Conservation (phyloP, 805 yeast genomes). For the fission yeast (Schizosaccharomyces pombe) region DNA sequence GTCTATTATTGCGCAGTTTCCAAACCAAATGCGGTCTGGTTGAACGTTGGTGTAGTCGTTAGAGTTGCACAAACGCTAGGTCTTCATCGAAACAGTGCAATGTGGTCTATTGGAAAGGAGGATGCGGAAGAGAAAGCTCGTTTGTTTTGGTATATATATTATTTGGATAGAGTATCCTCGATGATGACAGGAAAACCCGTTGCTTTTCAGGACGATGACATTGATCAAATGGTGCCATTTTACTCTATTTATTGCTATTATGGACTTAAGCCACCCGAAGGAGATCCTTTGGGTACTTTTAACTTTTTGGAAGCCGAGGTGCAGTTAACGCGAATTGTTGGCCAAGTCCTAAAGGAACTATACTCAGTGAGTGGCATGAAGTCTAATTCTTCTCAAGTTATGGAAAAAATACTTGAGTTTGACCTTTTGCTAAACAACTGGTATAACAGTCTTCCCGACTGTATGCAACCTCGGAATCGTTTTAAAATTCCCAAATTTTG, state of each 20-base stretch:
- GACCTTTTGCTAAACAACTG: background rate
- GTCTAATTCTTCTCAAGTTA: background rate
- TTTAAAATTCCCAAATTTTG: background rate
- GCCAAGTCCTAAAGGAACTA: background rate
- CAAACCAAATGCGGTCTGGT: slow-evolving; percentile 7
- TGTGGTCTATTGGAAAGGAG: slow-evolving; percentile 6
- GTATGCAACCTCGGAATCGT: background rate
- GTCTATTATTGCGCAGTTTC: slow-evolving; percentile 8
- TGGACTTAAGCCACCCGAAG: background rate
- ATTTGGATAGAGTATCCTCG: slow-evolving; percentile 9
- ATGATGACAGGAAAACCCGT: slow-evolving; percentile 11
- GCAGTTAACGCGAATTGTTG: background rate
- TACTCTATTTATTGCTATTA: background rate
- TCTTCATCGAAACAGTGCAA: slow-evolving; percentile 7
- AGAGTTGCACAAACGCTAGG: slow-evolving; percentile 11
- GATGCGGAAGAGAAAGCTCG: slow-evolving; percentile 8
- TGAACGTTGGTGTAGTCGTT: slow-evolving; percentile 7
- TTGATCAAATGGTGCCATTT: background rate
- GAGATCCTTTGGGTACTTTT: background rate
- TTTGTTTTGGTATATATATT: slow-evolving; percentile 11
- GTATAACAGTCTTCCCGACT: background rate
- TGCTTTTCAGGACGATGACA: slow-evolving; percentile 8
- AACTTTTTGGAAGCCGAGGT: background rate
- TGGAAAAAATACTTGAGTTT: background rate
- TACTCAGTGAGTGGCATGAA: background rate